A percentile compares a stretch with the other conserved stretches of the same genome.
These are phyloP conservation scores for Suillus sp. DNA, from an alignment of 768 basidiomycete genomes.

Conservation along the genomic window DNA sequence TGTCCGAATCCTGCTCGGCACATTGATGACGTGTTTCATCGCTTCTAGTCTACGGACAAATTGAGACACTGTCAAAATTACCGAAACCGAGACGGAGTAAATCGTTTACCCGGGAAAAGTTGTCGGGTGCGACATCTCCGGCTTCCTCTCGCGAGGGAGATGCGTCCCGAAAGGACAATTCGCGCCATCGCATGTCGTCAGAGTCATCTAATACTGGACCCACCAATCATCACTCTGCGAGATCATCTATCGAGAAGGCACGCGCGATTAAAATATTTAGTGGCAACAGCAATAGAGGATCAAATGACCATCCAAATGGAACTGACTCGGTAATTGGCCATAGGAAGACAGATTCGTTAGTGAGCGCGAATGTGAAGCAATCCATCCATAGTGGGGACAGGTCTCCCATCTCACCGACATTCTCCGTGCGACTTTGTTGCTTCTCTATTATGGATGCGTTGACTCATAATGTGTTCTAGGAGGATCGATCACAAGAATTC, in stretches of 20 bases:
- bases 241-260: conserved; percentile 67
- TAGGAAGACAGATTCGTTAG: conserved; percentile 54
- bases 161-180: conserved; percentile 24
- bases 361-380: conserved; percentile 51
- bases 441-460: conserved; percentile 6
- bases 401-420: conserved; percentile 37
- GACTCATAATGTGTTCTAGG: conserved; percentile 38
- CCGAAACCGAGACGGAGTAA: conserved; percentile 66
- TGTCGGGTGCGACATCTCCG: conserved; percentile 48
- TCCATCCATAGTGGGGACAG: conserved; percentile 36
- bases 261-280: conserved; percentile 61
- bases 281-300: conserved; percentile 38
- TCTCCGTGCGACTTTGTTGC: conserved; percentile 30
- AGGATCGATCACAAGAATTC: conserved; percentile 76
- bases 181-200: conserved; percentile 39
- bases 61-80: conserved; percentile 64
- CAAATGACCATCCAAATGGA: conserved; percentile 40
- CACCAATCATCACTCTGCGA: conserved; percentile 32
- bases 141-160: conserved; percentile 24
- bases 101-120: conserved; percentile 63
- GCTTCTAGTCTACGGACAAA: conserved; percentile 72
- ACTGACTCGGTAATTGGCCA: conserved; percentile 52
- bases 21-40: conserved; percentile 23
- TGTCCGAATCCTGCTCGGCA: conserved; percentile 2
- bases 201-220: conserved; percentile 38